Evolutionary conservation across 2,329 filamentous ascomycete species (phyloP), one percentile per base, ranked within the genome.

Genomic region (Taxawa tesnikishii): DNA sequence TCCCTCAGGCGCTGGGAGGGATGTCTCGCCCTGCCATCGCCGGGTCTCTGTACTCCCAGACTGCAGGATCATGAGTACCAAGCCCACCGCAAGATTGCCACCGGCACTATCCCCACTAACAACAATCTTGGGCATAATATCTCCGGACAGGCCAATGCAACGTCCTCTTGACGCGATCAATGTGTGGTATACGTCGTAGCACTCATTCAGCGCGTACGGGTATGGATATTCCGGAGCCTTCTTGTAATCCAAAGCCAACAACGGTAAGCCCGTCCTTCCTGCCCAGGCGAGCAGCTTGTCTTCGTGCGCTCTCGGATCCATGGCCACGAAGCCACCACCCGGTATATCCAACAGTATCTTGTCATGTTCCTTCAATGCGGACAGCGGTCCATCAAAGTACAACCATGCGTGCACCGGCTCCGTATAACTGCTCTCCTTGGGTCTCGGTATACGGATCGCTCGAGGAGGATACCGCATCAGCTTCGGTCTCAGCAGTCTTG

Each of bases 201-300:
- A 90, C 54, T 92, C 83, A 48, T 92, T 84, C 23, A 92, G 58
- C 1, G 82, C 83, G 53, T 85, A 85, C 0, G 83, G 83, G 43
- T 88, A 92, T 0, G 83, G 83, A 52, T 74, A 77, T 46, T 92
- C 83, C 1, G 83, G 83, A 0, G 83, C 83, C 51, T 90, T 90
- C 44, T 71, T 73, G 58, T 98, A 98, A 50, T 98, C 85, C 37
- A 98, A 58, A 46, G 88, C 94, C 34, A 98, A 59, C 5, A 98
- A 70, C 0, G 90, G 88, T n/a, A 94, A 55, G 0, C 85, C 83
- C 1, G 83, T 83, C 54, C 82, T 87, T 11, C 80, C 81, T 0
- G 90, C 84, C 90, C 90, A 98, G 2, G 82, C 76, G 44, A 94
- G 74, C 12, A 98, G 65, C 56, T 92, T 93, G 55, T 98, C 90